Evolutionary conservation across 352 stramenopile genomes (phyloP), one percentile per base, ranked within the genome.

Genomic region (Pythium apleroticum): DNA sequence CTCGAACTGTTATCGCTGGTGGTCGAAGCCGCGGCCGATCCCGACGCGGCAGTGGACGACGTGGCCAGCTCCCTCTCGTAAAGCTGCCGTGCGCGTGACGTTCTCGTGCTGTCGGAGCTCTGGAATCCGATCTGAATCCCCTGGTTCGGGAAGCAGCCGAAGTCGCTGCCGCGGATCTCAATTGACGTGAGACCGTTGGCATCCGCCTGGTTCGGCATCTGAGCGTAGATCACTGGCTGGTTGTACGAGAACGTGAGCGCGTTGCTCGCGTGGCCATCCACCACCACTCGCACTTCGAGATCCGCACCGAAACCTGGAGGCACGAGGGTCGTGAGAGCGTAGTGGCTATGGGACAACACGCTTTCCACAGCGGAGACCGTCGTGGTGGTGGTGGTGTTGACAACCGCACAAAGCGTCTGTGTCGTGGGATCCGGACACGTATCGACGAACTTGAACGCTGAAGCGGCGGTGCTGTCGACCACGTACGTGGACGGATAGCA

Each of bases 201-300:
- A 49, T 89, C 80, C 0, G 74, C 73, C 53, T 87, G 78, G 50
- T 89, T 89, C 7, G 80, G 80, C 75, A 89, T 87, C 43, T 89
- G 80, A 3, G 77, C 66, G 20, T 59, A 64, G 45, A 89, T 68
- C 5, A 89, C 62, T 4, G 80, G 80, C 41, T 87, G 76, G 46
- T 89, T 89, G 68, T 87, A 89, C 25, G 77, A 76, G 12, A 83
- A 87, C 8, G 24, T 22, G 1, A 89, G 61, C 8, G 75, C 49
- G n/a, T 89, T 87, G 54, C 80, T 89, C 0, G 69, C 54, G 50
- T 79, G 69, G 33, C 75, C 64, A 20, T 86, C 77, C 22, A 89
- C 66, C n/a, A 89, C 66, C 24, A 89, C 77, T 24, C 63, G 71
- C 0, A 87, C 57, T 4, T 72, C 49, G 0, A 82, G 48, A 58